These are phyloP conservation scores for Apiospora koreana DNA, from an alignment of 2,329 filamentous ascomycete species.

Conservation along the genomic window DNA sequence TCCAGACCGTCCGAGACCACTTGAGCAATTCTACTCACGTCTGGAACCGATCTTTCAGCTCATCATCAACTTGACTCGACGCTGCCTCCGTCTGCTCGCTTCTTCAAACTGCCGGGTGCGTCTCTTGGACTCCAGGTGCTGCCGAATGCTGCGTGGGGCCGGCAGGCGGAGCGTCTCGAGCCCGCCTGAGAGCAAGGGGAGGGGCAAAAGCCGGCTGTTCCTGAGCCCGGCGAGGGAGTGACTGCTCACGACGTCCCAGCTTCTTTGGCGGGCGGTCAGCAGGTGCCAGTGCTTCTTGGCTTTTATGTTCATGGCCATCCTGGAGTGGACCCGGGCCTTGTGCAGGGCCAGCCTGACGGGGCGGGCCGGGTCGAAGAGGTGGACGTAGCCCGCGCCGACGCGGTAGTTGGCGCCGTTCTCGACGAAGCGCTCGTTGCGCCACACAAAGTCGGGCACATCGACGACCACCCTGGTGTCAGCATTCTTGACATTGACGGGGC, in stretches of 20 bases:
- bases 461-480: constrained; percentile 11
- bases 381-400: constrained; percentile 39
- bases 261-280: not conserved
- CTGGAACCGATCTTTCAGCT: no score
- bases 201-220: constrained; percentile 17
- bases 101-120: not conserved
- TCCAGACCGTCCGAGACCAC: no score
- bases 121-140: not conserved
- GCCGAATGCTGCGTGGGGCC: not conserved
- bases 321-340: no score
- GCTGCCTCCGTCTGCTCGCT: not conserved
- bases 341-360: not conserved
- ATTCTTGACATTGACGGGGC: not conserved
- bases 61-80: no score
- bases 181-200: constrained; percentile 17
- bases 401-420: constrained; percentile 37
- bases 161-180: not conserved
- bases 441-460: constrained; percentile 40
- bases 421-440: constrained; percentile 50
- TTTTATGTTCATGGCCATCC: not conserved
- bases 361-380: constrained; percentile 31
- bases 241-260: constrained; percentile 13
- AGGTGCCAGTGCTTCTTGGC: not conserved
- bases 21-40: no score
- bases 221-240: constrained; percentile 22